Evolutionary conservation across 768 basidiomycete species (phyloP).

Genomic region (Termitomyces sp.): DNA sequence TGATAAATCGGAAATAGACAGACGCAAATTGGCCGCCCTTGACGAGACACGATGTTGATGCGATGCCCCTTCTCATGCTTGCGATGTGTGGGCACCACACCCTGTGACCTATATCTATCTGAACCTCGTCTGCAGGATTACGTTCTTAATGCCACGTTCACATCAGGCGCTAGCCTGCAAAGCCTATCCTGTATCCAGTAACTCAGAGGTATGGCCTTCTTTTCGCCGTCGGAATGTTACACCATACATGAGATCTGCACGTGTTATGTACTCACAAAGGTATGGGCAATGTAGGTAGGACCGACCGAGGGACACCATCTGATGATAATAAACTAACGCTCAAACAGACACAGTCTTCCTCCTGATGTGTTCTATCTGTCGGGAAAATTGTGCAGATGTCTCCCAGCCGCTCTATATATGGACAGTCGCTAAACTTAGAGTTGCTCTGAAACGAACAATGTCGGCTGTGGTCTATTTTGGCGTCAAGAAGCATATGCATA

Average conservation of each 20-base stretch:
- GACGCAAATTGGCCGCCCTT: too few species aligned
- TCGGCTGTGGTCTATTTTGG: constrained; percentile 8
- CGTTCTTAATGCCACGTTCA: not conserved
- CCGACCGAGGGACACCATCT: not conserved
- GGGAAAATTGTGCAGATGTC: not conserved
- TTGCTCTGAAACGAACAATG: constrained; percentile 4
- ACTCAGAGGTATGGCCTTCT: not conserved
- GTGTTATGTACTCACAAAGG: not conserved
- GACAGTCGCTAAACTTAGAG: not conserved
- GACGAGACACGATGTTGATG: not conserved
- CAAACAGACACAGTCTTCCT: not conserved
- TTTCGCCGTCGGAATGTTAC: constrained; percentile 3
- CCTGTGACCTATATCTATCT: not conserved
- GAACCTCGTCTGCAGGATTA: not conserved
- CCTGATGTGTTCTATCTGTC: not conserved
- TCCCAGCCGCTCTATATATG: not conserved
- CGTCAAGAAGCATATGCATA: constrained; percentile 17
- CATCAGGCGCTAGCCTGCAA: not conserved
- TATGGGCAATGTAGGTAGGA: not conserved
- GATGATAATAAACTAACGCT: not conserved
- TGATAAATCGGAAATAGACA: not conserved
- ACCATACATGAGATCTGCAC: not conserved
- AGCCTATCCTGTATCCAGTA: not conserved
- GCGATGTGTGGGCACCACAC: not conserved
- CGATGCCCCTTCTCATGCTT: not conserved